Evolutionary conservation across 2,329 filamentous ascomycete genomes (phyloP).

Genomic region (Microdochium bolleyi): DNA sequence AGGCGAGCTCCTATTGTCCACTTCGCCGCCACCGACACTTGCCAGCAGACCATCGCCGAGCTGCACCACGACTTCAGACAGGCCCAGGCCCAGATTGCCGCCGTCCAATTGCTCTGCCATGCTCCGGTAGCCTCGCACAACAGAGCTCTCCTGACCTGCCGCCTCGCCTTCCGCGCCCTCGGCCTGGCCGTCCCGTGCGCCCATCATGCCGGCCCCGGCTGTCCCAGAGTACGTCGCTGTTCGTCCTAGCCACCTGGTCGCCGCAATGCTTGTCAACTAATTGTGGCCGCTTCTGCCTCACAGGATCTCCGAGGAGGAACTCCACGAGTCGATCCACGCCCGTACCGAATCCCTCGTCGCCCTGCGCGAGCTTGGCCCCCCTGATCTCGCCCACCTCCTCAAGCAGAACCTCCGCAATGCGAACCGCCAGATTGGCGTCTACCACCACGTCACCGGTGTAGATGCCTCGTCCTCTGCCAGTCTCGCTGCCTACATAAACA

Average conservation of each 20-base stretch:
- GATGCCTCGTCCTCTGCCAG: conserved; percentile 97
- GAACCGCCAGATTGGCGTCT: conserved; percentile 74
- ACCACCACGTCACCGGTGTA: conserved; percentile 95
- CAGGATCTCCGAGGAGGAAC: conserved; percentile 88
- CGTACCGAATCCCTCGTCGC: conserved; percentile 81
- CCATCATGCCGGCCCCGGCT: conserved; percentile 13
- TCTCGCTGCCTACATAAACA: conserved; percentile 96
- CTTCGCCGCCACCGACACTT: neutral
- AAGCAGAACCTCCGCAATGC: conserved; percentile 59
- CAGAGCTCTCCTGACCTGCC: neutral
- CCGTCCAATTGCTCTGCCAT: neutral
- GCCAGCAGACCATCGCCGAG: neutral
- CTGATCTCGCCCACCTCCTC: conserved; percentile 89
- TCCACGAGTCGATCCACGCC: conserved; percentile 85
- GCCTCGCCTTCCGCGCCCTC: neutral
- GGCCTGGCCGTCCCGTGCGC: neutral
- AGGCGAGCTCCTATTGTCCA: neutral
- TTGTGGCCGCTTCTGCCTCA: neutral
- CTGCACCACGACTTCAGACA: neutral
- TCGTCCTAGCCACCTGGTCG: neutral
- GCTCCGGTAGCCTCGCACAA: neutral
- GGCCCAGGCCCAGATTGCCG: neutral
- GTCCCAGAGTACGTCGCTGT: conserved; percentile 20
- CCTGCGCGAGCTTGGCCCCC: conserved; percentile 87
- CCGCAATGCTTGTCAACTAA: neutral